These are phyloP conservation scores for Sonneratia alba DNA, from an alignment of 345 rosid genomes.

Conservation along the genomic window DNA sequence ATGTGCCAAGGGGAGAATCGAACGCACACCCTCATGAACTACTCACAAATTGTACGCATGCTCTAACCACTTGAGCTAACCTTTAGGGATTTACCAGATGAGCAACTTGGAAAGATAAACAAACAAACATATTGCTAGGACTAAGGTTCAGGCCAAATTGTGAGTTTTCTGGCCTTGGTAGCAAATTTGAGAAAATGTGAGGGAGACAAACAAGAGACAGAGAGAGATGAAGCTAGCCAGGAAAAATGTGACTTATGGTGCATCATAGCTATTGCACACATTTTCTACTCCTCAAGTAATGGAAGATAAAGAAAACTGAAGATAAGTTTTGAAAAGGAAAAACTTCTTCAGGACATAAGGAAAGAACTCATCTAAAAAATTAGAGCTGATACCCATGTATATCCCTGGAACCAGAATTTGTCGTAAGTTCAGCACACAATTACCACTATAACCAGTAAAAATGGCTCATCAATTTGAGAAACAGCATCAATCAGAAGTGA, in stretches of 20 bases:
- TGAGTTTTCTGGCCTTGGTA: neutral
- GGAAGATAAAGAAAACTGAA: neutral
- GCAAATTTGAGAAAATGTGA: neutral
- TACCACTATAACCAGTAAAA: conserved; percentile 98
- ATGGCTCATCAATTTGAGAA: conserved; percentile 89
- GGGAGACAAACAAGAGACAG: neutral
- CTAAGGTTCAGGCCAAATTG: neutral
- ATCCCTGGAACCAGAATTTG: conserved; percentile 95
- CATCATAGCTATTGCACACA: neutral
- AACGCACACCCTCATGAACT: too few species aligned
- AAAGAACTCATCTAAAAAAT: conserved; percentile 37
- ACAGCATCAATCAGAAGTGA: conserved; percentile 82
- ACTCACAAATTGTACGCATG: neutral
- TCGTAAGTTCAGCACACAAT: conserved; percentile 95
- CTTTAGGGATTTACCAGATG: neutral
- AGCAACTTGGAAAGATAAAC: neutral
- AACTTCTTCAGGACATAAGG: conserved; percentile 23
- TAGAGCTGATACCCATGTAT: conserved; percentile 90
- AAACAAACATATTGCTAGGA: neutral
- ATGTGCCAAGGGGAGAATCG: too few species aligned
- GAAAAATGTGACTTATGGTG: neutral
- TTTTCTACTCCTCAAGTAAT: conserved; percentile 3
- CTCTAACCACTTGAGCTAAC: neutral
- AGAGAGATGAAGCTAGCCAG: neutral
- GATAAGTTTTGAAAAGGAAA: conserved; percentile 11